Evolutionary conservation across 768 basidiomycete species (phyloP).

Genomic region (Leccinum rimulosum): DNA sequence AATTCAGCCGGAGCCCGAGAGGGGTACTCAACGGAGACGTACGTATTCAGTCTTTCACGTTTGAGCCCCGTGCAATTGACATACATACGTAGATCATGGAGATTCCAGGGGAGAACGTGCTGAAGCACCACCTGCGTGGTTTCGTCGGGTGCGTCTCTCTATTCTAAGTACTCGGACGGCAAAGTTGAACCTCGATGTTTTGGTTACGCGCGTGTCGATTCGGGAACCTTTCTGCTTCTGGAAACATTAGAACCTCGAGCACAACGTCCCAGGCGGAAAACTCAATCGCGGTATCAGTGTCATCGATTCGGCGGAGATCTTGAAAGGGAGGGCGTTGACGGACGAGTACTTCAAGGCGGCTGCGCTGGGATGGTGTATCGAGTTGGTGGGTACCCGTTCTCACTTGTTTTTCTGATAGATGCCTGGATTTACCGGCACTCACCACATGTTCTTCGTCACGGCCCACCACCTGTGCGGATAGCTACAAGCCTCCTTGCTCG

Average conservation of each 20-base stretch:
- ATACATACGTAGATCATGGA: too few relatives aligned
- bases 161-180: background rate
- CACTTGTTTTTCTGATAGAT: background rate
- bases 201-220: background rate
- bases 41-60: too few relatives aligned
- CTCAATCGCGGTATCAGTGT: conserved; percentile 96
- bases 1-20: too few relatives aligned
- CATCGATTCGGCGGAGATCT: conserved; percentile 87
- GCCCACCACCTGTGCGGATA: background rate
- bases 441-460: background rate
- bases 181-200: background rate
- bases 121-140: too few relatives aligned
- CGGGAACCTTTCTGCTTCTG: background rate
- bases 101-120: too few relatives aligned
- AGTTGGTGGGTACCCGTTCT: conserved; percentile 66
- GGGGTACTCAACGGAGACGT: too few relatives aligned
- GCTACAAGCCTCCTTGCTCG: conserved; percentile 95
- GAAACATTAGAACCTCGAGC: conserved; percentile 66
- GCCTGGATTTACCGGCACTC: too few relatives aligned
- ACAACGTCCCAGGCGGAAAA: conserved; percentile 94
- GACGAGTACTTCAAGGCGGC: conserved; percentile 54
- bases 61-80: too few relatives aligned
- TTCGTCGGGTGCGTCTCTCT: conserved; percentile 55
- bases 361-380: conserved; percentile 92
- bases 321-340: conserved; percentile 63